Evolutionary conservation across 371 early-diverging fungal genomes (phyloP), one percentile per base, ranked within the genome.

Genomic region (Ordospora colligata): DNA sequence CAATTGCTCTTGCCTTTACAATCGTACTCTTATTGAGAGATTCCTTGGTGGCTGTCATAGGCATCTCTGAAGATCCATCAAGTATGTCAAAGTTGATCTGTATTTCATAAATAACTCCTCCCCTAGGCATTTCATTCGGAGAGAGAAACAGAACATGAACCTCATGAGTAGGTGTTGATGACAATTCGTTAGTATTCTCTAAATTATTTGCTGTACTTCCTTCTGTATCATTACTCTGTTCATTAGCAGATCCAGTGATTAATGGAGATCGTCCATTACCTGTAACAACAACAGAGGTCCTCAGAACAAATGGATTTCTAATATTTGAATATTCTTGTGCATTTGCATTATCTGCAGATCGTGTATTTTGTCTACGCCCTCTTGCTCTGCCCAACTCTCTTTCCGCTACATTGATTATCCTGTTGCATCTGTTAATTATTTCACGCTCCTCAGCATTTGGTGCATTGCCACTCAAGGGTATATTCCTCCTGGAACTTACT

Each of bases 61-160:
- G 58, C 14, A 40, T 14, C 14, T 58, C 58, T 37, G 58, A 2
- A 8, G 58, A 58, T 7, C 37, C 58, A 37, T 58, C 58, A 37
- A 58, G 40, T 17, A 58, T 17, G n/a, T 58, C 58, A 58, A 58
- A 58, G 37, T 58, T 58, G 37, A 58, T 58, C 14, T 58, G 58
- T 27, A 58, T 58, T 17, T 58, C 58, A 17, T 58, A 58, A 37
- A 58, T 58, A 37, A 58, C 17, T n/a, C 40, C 40, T 58, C 58
- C 58, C 6, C 58, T 27, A 1, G 58, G 11, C 19, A 27, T 19
- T 17, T 58, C 58, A 37, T 19, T 58, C 58, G 58, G 58, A 2
- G 58, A 37, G 12, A 58, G 37, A 19, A 58, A 32, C 37, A 58
- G 14, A 14, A 58, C 27, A n/a, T 25, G 32, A 19, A 58, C 37